These are phyloP conservation scores for Dictyostelium discoideum DNA, from an alignment of 78 protist genomes.

Conservation along the genomic window dicty_2.7 NC_007091.3:2030001-2030500, in stretches of 20 bases:
- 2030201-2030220: neutral
- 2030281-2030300: slow-evolving; percentile 15
- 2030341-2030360: neutral
- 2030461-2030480: neutral
- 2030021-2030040: neutral
- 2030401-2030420: neutral
- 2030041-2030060: neutral
- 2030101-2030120: neutral
- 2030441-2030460: neutral
- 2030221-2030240: neutral
- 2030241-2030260: slow-evolving; percentile 28
- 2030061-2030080: neutral
- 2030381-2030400: neutral
- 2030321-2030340: neutral
- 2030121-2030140: neutral
- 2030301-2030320: neutral
- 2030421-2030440: neutral
- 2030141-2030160: neutral
- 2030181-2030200: neutral
- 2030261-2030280: slow-evolving; percentile 23
- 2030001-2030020: neutral
- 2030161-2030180: slow-evolving; percentile 7
- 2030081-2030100: neutral
- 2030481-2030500: slow-evolving; percentile 12
- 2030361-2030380: no score